A percentile compares a stretch with the other conserved stretches of the same genome.
These are phyloP conservation scores for Lasiodiplodia theobromae DNA, from an alignment of 2,329 filamentous ascomycete species.

Conservation along the genomic window DNA sequence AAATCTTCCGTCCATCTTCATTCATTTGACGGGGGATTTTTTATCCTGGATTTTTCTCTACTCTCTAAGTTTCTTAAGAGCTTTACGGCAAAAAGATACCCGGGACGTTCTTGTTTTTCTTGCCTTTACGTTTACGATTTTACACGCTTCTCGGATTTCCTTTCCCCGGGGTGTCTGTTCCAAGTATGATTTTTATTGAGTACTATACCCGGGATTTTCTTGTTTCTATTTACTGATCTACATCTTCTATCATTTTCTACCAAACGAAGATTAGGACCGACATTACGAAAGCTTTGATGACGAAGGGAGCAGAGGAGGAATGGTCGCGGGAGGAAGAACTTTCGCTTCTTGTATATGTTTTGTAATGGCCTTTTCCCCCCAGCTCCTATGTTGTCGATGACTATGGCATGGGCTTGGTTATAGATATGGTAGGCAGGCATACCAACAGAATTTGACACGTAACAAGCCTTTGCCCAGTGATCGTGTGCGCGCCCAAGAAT, in stretches of 20 bases:
- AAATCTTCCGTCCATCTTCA: too few relatives aligned
- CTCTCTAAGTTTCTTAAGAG: conserved; percentile 11
- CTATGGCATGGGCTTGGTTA: background rate
- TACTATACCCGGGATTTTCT: conserved; percentile 19
- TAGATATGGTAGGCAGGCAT: background rate
- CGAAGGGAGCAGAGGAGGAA: background rate
- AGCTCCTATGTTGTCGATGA: background rate
- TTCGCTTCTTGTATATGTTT: background rate
- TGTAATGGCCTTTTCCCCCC: background rate
- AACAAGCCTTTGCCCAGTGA: too few relatives aligned
- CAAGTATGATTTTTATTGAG: conserved; percentile 15
- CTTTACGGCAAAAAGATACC: conserved; percentile 26
- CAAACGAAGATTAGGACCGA: background rate
- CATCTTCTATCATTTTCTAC: background rate
- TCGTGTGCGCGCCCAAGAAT: too few relatives aligned
- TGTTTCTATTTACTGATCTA: background rate
- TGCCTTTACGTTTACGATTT: background rate
- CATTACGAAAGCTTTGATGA: background rate
- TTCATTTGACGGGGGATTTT: background rate
- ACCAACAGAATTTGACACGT: background rate
- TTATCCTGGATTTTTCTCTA: background rate
- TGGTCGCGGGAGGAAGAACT: background rate
- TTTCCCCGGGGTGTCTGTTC: background rate
- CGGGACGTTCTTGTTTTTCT: conserved; percentile 9
- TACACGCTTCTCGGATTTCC: background rate